Base-by-base conservation (phyloP, 1,139 yeast genomes). In the Zhuliangozyma parablackwelliae region DNA sequence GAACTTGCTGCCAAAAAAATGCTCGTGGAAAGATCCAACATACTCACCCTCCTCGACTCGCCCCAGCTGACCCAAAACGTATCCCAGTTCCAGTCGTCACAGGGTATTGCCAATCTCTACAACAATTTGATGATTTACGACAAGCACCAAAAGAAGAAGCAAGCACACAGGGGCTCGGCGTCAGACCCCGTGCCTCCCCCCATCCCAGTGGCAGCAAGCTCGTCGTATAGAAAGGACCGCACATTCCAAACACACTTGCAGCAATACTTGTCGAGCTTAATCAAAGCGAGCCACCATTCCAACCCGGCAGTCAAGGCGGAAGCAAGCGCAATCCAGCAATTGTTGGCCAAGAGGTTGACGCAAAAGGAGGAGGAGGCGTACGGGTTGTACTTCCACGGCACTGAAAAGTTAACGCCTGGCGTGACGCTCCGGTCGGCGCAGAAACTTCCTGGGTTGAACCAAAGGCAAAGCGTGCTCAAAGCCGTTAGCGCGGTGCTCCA, bases 1-100 rank as follows among this genome's bases (percentile, higher is more conserved):
- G 98, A 92, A 53, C 77, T 90, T 40, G 89, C 96, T 1, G 96
- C 97, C 0, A 90, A 88, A 64, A 84, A 87, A 54, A 85, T 92
- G 75, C 73, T 90, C 40, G 65, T 72, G 35, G 98, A 92, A 58
- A 74, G 98, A 49, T 82, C 89, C 2, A 83, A 87, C 39, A 63
- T 94, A 30, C 66, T 92, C 38, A 78, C 86, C 10, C 65, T 89
- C 28, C 68, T 92, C 40, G 98, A 94, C 54, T 83, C 96, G 2
- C 98, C 98, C 1, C 90, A 83, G 51, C 72, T 90, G 2, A 74
- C 89, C 0, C 88, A 85, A 26, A 74, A 88, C 4, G 80, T 83
- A 7, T 78, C 75, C 37, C 96, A 87, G 51, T 87, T 85, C 54
- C 76, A 81, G 52, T 79, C 95, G 1, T 86, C 96, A 1, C 95